Evolutionary conservation across 495 filamentous ascomycete species (phyloP).

Genomic region (Aspergillus baeticus): DNA sequence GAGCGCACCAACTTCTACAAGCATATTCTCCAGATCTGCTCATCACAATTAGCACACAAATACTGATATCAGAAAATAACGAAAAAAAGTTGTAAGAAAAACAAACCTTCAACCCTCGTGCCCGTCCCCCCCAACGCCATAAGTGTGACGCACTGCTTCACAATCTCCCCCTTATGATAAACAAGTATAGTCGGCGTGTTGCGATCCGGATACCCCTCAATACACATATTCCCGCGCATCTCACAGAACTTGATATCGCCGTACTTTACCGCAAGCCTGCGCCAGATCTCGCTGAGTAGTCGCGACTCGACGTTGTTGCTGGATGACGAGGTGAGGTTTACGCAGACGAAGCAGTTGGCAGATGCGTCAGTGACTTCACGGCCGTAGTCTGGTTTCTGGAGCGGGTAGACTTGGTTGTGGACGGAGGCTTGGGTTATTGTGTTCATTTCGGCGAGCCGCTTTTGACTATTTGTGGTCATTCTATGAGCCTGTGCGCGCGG

Average conservation of each 20-base stretch:
- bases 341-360: conserved; percentile 68
- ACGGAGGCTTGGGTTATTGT: conserved; percentile 68
- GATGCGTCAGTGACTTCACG: conserved; percentile 93
- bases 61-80: too few species aligned
- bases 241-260: conserved; percentile 98
- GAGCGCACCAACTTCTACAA: conserved; percentile 80
- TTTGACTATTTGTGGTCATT: conserved; percentile 51
- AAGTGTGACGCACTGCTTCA: conserved; percentile 83
- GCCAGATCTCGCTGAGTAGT: conserved; percentile 83
- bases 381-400: conserved; percentile 90
- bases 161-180: conserved; percentile 89
- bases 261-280: conserved; percentile 74
- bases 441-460: conserved; percentile 78
- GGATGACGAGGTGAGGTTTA: conserved; percentile 77
- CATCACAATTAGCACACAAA: neutral
- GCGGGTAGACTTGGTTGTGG: conserved; percentile 85
- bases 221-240: conserved; percentile 88
- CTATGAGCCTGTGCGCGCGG: conserved; percentile 15
- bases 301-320: conserved; percentile 81
- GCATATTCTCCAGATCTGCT: conserved; percentile 69
- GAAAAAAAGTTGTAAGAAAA: neutral
- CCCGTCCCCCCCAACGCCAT: conserved; percentile 68
- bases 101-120: conserved; percentile 63
- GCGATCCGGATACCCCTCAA: conserved; percentile 91
- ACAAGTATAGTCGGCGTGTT: conserved; percentile 94